A percentile compares a stretch with the other conserved stretches of the same genome.
Conservation (phyloP, 345 rosid species). For the Cochlearia excelsa region DNA sequence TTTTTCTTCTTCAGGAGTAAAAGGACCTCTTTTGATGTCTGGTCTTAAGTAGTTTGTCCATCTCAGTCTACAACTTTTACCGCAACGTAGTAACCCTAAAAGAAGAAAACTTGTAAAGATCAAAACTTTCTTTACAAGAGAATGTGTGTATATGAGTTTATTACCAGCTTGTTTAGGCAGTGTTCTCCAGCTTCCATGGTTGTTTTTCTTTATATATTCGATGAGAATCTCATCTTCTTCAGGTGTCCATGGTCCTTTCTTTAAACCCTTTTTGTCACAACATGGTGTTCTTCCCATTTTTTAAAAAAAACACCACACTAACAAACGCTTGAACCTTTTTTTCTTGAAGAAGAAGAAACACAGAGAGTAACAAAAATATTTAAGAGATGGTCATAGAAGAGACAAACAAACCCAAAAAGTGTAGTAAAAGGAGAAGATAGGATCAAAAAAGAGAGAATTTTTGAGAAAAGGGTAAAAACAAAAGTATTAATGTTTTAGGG, state of each 20-base stretch:
- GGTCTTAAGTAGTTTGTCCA: slow-evolving; percentile 97
- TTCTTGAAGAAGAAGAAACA: no score
- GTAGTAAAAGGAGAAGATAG: slow-evolving; percentile 19
- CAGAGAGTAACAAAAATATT: neutral
- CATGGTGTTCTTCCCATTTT: slow-evolving; percentile 92
- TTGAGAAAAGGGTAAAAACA: slow-evolving; percentile 2
- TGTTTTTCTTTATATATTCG: slow-evolving; percentile 62
- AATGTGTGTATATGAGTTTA: neutral
- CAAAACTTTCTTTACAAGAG: neutral
- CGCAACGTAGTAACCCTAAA: slow-evolving; percentile 86
- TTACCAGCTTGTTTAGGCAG: slow-evolving; percentile 86
- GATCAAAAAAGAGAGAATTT: neutral
- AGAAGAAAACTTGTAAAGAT: neutral
- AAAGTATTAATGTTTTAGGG: slow-evolving; percentile 29
- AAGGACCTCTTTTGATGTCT: slow-evolving; percentile 92
- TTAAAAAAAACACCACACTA: slow-evolving; percentile 1
- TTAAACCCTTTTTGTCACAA: slow-evolving; percentile 78
- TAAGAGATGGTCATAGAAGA: neutral
- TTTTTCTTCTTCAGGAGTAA: slow-evolving; percentile 82
- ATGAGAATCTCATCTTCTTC: slow-evolving; percentile 88
- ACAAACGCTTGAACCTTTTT: neutral
- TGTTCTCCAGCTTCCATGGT: slow-evolving; percentile 97
- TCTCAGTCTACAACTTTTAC: slow-evolving; percentile 95
- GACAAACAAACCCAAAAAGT: slow-evolving; percentile 29
- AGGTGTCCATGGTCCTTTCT: slow-evolving; percentile 97